Evolutionary conservation across 192 early-diverging fungal genomes (phyloP).

Genomic region (Podila minutissima): DNA sequence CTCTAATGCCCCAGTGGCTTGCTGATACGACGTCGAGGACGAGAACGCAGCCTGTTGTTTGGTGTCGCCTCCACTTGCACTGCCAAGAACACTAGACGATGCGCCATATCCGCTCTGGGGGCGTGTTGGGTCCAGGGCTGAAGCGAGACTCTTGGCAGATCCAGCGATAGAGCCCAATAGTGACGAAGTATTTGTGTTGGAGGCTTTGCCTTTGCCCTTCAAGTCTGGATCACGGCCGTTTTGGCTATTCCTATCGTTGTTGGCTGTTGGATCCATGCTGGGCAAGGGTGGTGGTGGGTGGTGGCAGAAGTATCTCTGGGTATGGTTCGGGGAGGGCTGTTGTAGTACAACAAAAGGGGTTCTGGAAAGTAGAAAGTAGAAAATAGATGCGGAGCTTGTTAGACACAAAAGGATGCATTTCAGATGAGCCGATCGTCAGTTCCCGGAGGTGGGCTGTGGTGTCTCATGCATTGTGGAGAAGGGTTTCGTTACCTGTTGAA

Average conservation of each 20-base stretch:
- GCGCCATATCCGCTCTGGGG: background rate
- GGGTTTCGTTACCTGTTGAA: background rate
- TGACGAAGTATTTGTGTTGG: conserved; percentile 5
- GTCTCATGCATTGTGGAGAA: background rate
- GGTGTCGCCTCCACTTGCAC: conserved; percentile 7
- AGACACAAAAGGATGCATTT: too few species aligned
- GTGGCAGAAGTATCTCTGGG: too few species aligned
- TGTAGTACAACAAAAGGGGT: too few species aligned
- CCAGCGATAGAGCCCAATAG: conserved; percentile 16
- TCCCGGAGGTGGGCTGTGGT: background rate
- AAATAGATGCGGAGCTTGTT: too few species aligned
- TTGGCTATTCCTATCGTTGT: background rate
- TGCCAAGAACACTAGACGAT: background rate
- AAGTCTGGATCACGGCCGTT: background rate
- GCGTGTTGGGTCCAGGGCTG: conserved; percentile 33
- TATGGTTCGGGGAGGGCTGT: too few species aligned
- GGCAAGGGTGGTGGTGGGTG: too few species aligned
- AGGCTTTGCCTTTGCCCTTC: conserved; percentile 7
- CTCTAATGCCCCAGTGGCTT: conserved; percentile 26
- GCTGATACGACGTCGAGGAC: conserved; percentile 28
- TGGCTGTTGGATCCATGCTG: conserved; percentile 30
- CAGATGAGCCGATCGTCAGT: background rate
- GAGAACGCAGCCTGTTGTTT: conserved; percentile 2
- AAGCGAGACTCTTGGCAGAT: conserved; percentile 23
- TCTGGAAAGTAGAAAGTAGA: too few species aligned